Base-by-base conservation (phyloP, 2,329 filamentous ascomycete genomes). In the Penicillium brevicompactum region DNA sequence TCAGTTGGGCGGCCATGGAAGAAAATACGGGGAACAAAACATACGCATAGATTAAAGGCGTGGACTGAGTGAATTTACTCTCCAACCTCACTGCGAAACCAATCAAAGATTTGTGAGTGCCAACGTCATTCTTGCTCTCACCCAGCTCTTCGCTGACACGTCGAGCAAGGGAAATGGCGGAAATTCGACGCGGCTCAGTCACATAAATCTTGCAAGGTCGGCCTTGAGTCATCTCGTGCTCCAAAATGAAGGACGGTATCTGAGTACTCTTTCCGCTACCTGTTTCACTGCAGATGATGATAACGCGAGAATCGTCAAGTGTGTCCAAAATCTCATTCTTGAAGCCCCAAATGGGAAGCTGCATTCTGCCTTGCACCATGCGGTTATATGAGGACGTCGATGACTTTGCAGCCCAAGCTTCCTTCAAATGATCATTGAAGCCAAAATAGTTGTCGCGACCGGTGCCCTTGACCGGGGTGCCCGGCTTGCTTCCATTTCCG, bases 221-320 rank as follows among this genome's bases (percentile, higher is more conserved):
- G 4, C 92, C 93, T 59, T 88, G 84, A 3, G 86, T 84, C 47
- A 99, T 82, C 68, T 97, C 88, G 66, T 96, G 86, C 72, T 99
- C 94, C 7, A 99, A 80, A 51, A 99, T 84, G 69, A 95, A 97
- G 0, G 92, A 88, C 5, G 94, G 94, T n/a, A 97, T 89, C 68
- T 99, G 94, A 0, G 94, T 99, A 73, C 92, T 97, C 79, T 99
- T 99, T 61, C 94, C 94, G 71, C 87, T 97, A 63, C 94, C 94
- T 2, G 94, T 99, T 76, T 99, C 94, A 70, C 94, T 94, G 70
- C 93, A 97, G 30, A 99, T 85, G 56, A 99, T 97, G 9, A 94
- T 87, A 9, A 96, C 89, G 67, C 94, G 92, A 61, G 96, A 84
- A 21, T 84, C 80, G 45, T 91, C 87, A 30, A 99, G 87, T 2